These are phyloP conservation scores for Cicer chorassanicum DNA, from an alignment of 306 rosid genomes.

Conservation along the genomic window DNA sequence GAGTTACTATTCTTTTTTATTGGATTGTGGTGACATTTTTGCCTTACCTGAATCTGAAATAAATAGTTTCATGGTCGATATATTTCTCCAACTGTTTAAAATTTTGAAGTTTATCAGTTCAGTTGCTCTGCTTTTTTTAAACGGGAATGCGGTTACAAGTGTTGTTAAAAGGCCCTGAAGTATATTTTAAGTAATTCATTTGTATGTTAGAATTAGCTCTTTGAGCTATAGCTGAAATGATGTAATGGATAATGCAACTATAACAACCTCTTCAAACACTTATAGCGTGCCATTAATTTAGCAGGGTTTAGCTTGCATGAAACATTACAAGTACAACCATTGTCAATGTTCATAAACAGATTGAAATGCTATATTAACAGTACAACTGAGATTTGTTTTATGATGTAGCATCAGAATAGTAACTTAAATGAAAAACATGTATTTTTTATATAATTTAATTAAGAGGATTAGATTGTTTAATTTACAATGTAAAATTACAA, in stretches of 20 bases:
- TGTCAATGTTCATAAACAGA: neutral
- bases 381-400: neutral
- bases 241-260: neutral
- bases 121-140: neutral
- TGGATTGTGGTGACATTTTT: conserved; percentile 19
- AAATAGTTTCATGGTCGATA: conserved; percentile 22
- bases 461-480: too few relatives aligned
- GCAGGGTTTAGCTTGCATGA: neutral
- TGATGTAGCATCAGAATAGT: neutral
- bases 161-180: neutral
- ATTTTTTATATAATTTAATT: too few relatives aligned
- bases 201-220: neutral
- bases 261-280: neutral
- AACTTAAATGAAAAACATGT: too few relatives aligned
- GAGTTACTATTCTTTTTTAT: conserved; percentile 20
- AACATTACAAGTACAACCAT: neutral
- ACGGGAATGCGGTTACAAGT: neutral
- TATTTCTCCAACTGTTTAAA: conserved; percentile 3
- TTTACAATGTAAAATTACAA: too few relatives aligned
- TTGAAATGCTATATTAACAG: neutral
- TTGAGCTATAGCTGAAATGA: neutral
- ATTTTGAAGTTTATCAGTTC: conserved; percentile 12
- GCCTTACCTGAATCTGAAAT: conserved; percentile 35
- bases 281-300: too few relatives aligned
- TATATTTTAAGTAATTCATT: neutral